A percentile compares a stretch with the other conserved stretches of the same genome.
Conservation (phyloP, 768 basidiomycete species). For the Rhodotorula toruloides region DNA sequence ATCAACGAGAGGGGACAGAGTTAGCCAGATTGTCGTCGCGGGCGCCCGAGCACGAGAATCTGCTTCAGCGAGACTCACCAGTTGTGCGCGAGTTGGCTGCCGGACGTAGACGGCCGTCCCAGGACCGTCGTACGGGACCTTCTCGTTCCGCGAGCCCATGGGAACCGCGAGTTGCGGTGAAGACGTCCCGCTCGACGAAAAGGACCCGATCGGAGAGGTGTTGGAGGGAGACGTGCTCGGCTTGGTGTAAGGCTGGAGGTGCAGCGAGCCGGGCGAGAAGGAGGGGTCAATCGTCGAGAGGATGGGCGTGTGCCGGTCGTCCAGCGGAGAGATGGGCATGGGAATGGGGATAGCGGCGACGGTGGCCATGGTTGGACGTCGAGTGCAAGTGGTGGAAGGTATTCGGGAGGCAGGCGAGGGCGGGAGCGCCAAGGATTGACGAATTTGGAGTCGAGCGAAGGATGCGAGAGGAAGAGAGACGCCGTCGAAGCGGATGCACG, state of each 20-base stretch:
- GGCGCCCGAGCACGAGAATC: too few species aligned
- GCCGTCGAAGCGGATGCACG: too few species aligned
- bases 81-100: constrained; percentile 25
- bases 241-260: constrained; percentile 14
- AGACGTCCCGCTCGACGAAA: not conserved
- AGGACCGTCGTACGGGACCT: constrained; percentile 26
- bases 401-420: not conserved
- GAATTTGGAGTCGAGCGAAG: not conserved
- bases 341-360: constrained; percentile 6
- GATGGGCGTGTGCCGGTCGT: constrained; percentile 6
- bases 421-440: not conserved
- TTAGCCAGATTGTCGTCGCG: too few species aligned
- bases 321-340: constrained; percentile 1
- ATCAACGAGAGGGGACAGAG: too few species aligned
- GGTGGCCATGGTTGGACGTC: constrained; percentile 18
- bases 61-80: constrained; percentile 9
- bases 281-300: constrained; percentile 31
- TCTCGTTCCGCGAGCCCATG: constrained; percentile 29
- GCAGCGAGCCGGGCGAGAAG: constrained; percentile 21
- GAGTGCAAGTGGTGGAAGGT: not conserved
- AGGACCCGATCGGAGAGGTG: not conserved
- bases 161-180: not conserved
- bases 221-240: not conserved
- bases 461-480: too few species aligned
- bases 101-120: constrained; percentile 28